These are phyloP conservation scores for Silene conica DNA, from an alignment of 148 eudicot species.

Conservation along the genomic window DNA sequence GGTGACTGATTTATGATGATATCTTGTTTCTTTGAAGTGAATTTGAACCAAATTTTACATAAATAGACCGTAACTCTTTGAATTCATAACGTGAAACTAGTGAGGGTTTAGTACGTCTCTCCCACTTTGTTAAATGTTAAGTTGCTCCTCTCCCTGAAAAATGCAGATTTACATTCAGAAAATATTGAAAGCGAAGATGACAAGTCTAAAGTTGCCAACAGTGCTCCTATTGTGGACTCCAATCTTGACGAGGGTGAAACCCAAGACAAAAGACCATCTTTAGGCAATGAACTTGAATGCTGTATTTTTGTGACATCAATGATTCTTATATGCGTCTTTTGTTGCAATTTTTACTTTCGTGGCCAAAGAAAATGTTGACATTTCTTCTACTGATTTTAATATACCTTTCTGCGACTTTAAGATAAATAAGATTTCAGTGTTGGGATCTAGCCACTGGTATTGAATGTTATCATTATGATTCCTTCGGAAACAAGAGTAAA, in stretches of 20 bases:
- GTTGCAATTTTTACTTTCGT: neutral
- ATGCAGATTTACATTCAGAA: constrained; percentile 6
- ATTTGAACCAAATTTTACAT: neutral
- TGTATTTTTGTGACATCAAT: neutral
- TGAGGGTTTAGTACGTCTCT: neutral
- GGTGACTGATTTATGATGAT: neutral
- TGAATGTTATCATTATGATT: neutral
- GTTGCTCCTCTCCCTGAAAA: neutral
- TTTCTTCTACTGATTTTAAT: neutral
- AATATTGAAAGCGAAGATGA: constrained; percentile 4
- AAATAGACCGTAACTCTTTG: neutral
- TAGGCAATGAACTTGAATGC: neutral
- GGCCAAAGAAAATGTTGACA: neutral
- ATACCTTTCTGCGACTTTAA: neutral
- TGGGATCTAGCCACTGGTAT: neutral
- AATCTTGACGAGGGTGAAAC: neutral
- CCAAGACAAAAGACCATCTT: constrained; percentile 2
- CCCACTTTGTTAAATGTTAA: neutral
- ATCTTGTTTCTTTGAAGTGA: neutral
- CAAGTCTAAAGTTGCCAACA: neutral
- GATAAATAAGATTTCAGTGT: neutral
- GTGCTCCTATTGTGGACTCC: neutral
- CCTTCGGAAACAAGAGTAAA: neutral
- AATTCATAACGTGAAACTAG: neutral
- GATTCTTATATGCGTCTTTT: neutral